Evolutionary conservation across 331 rosid species (phyloP).

Genomic region (Phaseolus coccineus): DNA sequence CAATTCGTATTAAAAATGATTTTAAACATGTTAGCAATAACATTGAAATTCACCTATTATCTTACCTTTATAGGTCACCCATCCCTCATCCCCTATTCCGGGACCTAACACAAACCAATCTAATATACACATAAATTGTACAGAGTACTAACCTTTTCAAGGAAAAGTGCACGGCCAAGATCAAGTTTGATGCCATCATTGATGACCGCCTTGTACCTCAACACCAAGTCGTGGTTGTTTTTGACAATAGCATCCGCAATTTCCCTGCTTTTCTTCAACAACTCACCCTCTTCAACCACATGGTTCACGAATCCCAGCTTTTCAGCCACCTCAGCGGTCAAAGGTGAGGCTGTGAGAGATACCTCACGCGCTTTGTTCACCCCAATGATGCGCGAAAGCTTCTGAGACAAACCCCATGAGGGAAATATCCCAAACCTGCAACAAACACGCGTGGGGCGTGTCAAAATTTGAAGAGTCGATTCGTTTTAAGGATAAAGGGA

Average conservation of each 20-base stretch:
- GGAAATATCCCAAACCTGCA: conserved; percentile 96
- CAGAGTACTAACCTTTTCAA: conserved; percentile 72
- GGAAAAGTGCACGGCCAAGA: conserved; percentile 71
- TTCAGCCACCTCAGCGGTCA: conserved; percentile 82
- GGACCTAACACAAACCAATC: not conserved
- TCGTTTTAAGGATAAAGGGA: not conserved
- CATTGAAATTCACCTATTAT: too few species aligned
- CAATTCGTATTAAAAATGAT: too few species aligned
- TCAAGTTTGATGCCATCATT: conserved; percentile 89
- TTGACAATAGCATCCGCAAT: conserved; percentile 67
- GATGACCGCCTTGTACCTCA: conserved; percentile 83
- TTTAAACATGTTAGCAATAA: too few species aligned
- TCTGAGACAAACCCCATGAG: conserved; percentile 97
- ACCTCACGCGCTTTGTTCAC: conserved; percentile 87
- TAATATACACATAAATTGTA: not conserved
- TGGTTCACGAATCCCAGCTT: conserved; percentile 85
- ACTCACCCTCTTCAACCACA: conserved; percentile 76
- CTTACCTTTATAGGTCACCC: too few species aligned
- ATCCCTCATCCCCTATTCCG: too few species aligned
- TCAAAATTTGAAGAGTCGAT: not conserved
- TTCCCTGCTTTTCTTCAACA: conserved; percentile 80
- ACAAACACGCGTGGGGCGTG: too few species aligned
- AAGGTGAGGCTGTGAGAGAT: conserved; percentile 79
- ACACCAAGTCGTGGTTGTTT: conserved; percentile 79
- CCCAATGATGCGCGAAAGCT: conserved; percentile 82